Conservation (phyloP, 2,329 filamentous ascomycete genomes). For the Cladophialophora carrionii region DNA sequence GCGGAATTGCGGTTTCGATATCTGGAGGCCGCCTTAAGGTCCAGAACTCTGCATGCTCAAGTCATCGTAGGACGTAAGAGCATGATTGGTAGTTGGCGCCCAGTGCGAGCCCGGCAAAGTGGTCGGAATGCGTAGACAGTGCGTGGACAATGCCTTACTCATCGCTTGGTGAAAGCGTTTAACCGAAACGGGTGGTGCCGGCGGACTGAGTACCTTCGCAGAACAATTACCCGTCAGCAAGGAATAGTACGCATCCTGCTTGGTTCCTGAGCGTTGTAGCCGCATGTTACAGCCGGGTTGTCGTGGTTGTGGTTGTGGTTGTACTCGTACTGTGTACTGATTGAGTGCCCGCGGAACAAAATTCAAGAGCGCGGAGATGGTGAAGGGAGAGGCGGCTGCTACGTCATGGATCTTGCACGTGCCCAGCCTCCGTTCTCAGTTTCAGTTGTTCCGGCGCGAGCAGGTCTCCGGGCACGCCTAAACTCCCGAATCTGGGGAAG, state of each 20-base stretch:
- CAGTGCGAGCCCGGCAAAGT: background rate
- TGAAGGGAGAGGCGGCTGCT: background rate
- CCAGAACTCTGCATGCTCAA: conserved; percentile 8
- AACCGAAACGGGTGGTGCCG: conserved; percentile 6
- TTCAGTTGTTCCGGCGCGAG: background rate
- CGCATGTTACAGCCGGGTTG: conserved; percentile 6
- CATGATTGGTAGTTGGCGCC: conserved; percentile 1
- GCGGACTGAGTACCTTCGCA: background rate
- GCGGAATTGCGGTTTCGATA: background rate
- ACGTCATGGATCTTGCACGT: background rate
- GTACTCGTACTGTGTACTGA: background rate
- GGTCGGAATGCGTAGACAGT: background rate
- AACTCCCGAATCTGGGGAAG: background rate
- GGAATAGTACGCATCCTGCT: conserved; percentile 2
- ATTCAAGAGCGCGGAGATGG: background rate
- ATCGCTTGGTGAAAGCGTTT: conserved; percentile 4
- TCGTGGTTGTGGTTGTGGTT: background rate
- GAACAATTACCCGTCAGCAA: conserved; percentile 16
- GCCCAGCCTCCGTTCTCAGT: background rate
- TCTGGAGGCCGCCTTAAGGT: background rate
- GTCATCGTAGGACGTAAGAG: background rate
- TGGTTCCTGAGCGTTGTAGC: conserved; percentile 11
- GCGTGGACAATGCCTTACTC: background rate
- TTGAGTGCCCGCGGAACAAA: background rate
- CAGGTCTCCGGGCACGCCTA: background rate